Evolutionary conservation across 1,284 basidiomycete species (phyloP), one percentile per base, ranked within the genome.

Genomic region (Pseudozyma tsukubaensis): DNA sequence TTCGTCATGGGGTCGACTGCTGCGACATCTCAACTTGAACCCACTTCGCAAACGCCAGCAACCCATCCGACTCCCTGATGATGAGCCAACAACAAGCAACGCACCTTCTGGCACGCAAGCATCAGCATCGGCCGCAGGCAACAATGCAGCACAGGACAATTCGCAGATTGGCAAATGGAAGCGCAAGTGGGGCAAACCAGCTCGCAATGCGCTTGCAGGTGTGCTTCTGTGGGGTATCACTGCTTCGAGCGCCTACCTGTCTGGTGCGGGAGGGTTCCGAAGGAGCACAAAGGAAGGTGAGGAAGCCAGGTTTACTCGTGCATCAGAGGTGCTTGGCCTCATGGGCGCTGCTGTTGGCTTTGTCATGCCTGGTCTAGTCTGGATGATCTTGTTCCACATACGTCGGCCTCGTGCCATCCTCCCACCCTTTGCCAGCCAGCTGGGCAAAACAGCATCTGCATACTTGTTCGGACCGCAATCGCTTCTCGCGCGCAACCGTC

Each of bases 341-440:
- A 51, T 83, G 45, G 81, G 81, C 6, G 81, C 80, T 3, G 65
- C 59, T 10, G 82, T 81, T 1, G 82, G 81, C 7, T 82, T 81
- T 35, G 72, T 83, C 21, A 70, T 82, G 53, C 82, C 82, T 3
- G 77, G 78, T 1, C 37, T 83, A 16, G 78, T 80, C n/a, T 83
- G 82, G 82, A 67, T 80, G 52, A 72, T 83, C 14, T 37, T 83
- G 19, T 83, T 83, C 55, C 72, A 76, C 37, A 68, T 83, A 18
- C 76, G 81, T 18, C 59, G 75, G 13, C 82, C 81, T 32, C 65
- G 82, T 10, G 77, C 78, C 3, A 83, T 83, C 36, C 57, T 83
- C 18, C 63, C 77, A 29, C 67, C 75, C 3, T 76, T 78, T 48
- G 71, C 78, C 0, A 72, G 72, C 21, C 65, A 71, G 45, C 45